These are phyloP conservation scores for Colletotrichum graminicola DNA, from an alignment of 2,329 filamentous ascomycete genomes.

Conservation along the genomic window DNA sequence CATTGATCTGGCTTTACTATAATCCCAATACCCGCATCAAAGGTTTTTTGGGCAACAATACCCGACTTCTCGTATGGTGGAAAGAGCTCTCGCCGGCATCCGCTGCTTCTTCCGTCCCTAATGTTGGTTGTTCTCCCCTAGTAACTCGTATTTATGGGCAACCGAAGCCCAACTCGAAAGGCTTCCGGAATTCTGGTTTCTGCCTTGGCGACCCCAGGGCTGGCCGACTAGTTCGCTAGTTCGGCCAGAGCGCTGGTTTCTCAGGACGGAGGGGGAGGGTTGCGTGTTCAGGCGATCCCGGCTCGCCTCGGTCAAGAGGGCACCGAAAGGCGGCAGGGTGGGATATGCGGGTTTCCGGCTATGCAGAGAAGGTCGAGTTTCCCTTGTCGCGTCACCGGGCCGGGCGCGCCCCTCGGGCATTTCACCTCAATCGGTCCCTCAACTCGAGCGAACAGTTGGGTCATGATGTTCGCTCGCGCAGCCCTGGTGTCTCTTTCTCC, in stretches of 20 bases:
- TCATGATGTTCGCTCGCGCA: constrained; percentile 9
- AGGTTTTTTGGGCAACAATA: not conserved
- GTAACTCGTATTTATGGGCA: not conserved
- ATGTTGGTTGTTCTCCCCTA: not conserved
- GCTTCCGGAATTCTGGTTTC: not conserved
- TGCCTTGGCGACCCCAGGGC: not conserved
- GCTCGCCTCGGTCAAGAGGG: constrained; percentile 22
- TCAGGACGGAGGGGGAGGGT: not conserved
- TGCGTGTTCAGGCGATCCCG: not conserved
- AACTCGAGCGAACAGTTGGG: constrained; percentile 11
- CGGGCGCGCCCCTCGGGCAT: constrained; percentile 8
- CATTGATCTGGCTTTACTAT: constrained; percentile 2
- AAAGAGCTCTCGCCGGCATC: not conserved
- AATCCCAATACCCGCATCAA: constrained; percentile 12
- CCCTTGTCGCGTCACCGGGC: constrained; percentile 7
- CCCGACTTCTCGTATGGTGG: not conserved
- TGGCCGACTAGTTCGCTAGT: not conserved
- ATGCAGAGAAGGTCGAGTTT: constrained; percentile 29
- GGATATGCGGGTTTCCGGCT: not conserved
- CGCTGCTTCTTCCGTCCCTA: not conserved
- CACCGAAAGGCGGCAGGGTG: constrained; percentile 20
- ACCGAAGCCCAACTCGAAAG: not conserved
- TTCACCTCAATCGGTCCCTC: not conserved
- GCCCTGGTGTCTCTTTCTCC: constrained; percentile 21
- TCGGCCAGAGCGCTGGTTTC: not conserved